phyloP scores from a whole-genome alignment of 179 eudicot genomes.

The Actinidia arguta region DNA sequence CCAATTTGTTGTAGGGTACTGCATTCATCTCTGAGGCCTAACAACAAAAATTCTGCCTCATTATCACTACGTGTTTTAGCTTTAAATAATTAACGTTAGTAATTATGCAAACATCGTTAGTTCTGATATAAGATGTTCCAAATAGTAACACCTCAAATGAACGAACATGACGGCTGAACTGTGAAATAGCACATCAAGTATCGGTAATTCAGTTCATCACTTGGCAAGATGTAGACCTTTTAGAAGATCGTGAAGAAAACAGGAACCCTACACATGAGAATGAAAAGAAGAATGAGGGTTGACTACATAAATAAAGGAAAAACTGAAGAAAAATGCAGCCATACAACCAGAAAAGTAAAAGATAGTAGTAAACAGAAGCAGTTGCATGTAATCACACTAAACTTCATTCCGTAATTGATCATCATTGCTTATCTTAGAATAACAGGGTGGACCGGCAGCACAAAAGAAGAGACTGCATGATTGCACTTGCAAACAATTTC shows the following conservation, averaged over 20 bases:
- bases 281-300: conserved; percentile 10
- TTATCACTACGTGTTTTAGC: not conserved
- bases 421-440: conserved; percentile 72
- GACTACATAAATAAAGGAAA: not conserved
- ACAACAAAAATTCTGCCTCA: conserved; percentile 27
- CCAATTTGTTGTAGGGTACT: conserved; percentile 25
- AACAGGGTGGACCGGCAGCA: conserved; percentile 85
- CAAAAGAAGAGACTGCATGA: not conserved
- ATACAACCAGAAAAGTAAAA: not conserved
- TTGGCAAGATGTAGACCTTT: not conserved
- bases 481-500: not conserved
- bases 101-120: not conserved
- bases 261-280: not conserved
- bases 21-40: conserved; percentile 32
- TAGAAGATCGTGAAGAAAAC: not conserved
- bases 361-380: conserved; percentile 1
- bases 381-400: not conserved
- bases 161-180: not conserved
- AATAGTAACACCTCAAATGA: not conserved
- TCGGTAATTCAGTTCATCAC: not conserved
- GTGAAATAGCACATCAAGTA: not conserved
- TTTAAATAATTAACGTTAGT: not conserved
- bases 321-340: not conserved
- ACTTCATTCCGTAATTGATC: not conserved
- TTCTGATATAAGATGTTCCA: too few relatives aligned